Evolutionary conservation across 1,284 basidiomycete genomes (phyloP).

Genomic region (Naganishia cerealis): DNA sequence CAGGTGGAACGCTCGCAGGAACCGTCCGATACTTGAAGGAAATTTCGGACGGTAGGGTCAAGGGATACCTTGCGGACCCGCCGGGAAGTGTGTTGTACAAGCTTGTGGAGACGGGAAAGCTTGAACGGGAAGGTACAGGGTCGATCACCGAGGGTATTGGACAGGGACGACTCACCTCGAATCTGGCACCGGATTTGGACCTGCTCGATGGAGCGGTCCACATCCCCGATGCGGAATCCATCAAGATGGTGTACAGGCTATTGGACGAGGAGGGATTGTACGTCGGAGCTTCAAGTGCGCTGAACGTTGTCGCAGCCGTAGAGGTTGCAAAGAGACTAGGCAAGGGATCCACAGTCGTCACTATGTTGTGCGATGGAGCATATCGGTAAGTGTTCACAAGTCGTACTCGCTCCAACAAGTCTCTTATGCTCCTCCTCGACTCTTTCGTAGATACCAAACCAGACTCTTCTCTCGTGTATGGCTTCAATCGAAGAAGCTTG

Average conservation of each 20-base stretch:
- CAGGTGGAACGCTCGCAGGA: slow-evolving; percentile 92
- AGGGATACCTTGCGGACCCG: slow-evolving; percentile 93
- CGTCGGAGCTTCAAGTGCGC: slow-evolving; percentile 89
- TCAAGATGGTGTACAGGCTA: slow-evolving; percentile 89
- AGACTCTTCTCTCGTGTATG: slow-evolving; percentile 93
- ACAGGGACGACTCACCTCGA: slow-evolving; percentile 94
- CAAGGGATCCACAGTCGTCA: slow-evolving; percentile 75
- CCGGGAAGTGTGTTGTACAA: slow-evolving; percentile 90
- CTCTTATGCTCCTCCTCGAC: neutral
- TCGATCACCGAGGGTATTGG: slow-evolving; percentile 99
- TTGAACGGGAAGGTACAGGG: slow-evolving; percentile 73
- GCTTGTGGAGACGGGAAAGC: slow-evolving; percentile 77
- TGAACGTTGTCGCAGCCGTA: slow-evolving; percentile 92
- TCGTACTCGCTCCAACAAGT: slow-evolving; percentile 1
- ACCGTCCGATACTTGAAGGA: slow-evolving; percentile 82
- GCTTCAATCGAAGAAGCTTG: slow-evolving; percentile 80
- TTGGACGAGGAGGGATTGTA: slow-evolving; percentile 92
- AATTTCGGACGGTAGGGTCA: slow-evolving; percentile 73
- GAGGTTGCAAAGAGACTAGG: slow-evolving; percentile 85
- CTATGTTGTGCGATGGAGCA: slow-evolving; percentile 90
- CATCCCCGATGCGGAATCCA: slow-evolving; percentile 84
- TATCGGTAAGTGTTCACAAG: slow-evolving; percentile 62
- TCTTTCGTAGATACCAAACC: slow-evolving; percentile 70
- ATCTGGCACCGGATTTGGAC: slow-evolving; percentile 79
- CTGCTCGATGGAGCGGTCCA: slow-evolving; percentile 78